These are phyloP conservation scores for Epichloe brachyelytri DNA, from an alignment of 2,329 filamentous ascomycete genomes.

Conservation along the genomic window DNA sequence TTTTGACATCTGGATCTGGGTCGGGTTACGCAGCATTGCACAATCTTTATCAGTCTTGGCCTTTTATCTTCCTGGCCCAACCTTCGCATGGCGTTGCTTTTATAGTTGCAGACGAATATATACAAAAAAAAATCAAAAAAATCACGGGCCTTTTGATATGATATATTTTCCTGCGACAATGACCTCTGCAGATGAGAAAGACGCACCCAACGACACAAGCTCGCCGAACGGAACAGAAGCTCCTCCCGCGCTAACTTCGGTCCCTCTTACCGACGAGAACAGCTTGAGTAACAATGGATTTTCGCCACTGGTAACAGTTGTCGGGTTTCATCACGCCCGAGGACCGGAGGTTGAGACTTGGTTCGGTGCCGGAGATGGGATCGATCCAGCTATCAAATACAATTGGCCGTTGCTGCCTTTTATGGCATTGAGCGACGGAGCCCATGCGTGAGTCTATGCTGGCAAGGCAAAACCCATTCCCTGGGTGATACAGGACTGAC, in stretches of 20 bases:
- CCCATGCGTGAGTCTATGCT: constrained; percentile 61
- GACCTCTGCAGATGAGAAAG: not conserved
- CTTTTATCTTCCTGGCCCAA: not conserved
- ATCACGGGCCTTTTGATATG: not conserved
- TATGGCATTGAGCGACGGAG: constrained; percentile 92
- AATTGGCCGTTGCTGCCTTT: constrained; percentile 89
- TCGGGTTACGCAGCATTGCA: not conserved
- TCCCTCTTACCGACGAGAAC: constrained; percentile 18
- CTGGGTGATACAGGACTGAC: not conserved
- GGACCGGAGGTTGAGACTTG: constrained; percentile 91
- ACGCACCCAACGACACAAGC: not conserved
- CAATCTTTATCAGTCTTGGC: not conserved
- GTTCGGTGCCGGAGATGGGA: constrained; percentile 64
- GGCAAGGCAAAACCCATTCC: not conserved
- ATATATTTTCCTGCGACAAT: not conserved
- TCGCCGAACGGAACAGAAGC: constrained; percentile 14
- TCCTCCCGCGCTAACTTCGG: constrained; percentile 20
- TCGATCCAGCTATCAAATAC: constrained; percentile 69
- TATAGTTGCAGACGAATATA: not conserved
- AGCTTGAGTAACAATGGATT: constrained; percentile 29
- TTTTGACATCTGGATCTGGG: not conserved
- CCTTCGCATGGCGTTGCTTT: not conserved
- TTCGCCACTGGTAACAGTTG: constrained; percentile 61
- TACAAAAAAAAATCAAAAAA: not conserved
- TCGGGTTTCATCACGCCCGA: constrained; percentile 73